These are phyloP conservation scores for Cyclotella atomus DNA, from an alignment of 108 stramenopile species.

Conservation along the genomic window DNA sequence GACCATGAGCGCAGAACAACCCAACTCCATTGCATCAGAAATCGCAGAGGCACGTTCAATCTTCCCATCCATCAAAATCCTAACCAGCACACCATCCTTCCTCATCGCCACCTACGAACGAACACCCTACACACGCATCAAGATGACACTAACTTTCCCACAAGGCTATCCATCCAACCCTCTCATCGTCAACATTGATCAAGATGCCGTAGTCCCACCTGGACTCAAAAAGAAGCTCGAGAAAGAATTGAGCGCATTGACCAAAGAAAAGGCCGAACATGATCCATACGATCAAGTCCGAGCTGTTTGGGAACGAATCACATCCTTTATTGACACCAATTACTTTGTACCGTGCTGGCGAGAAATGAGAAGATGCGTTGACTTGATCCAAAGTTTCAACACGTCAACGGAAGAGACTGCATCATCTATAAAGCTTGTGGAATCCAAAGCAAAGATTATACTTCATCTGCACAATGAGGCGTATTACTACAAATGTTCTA, in stretches of 20 bases:
- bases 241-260: constrained; percentile 28
- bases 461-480: constrained; percentile 29
- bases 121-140: constrained; percentile 51
- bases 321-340: constrained; percentile 51
- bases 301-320: constrained; percentile 25
- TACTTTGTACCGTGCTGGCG: constrained; percentile 57
- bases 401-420: constrained; percentile 1
- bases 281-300: constrained; percentile 50
- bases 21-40: constrained; percentile 27
- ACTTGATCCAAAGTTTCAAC: constrained; percentile 28
- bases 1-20: constrained; percentile 3
- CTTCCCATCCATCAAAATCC: constrained; percentile 21
- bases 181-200: constrained; percentile 42
- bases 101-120: constrained; percentile 53
- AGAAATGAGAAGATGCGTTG: constrained; percentile 49
- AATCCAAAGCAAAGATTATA: constrained; percentile 49
- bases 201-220: constrained; percentile 42
- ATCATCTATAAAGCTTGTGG: constrained; percentile 37
- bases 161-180: constrained; percentile 43
- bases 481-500: constrained; percentile 43
- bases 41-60: constrained; percentile 18
- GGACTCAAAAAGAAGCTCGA: constrained; percentile 62
- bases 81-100: constrained; percentile 38
- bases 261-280: constrained; percentile 8
- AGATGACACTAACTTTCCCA: constrained; percentile 53